phyloP scores from a whole-genome alignment of 805 yeast genomes.

The Kodamaea hsintzibuensis region DNA sequence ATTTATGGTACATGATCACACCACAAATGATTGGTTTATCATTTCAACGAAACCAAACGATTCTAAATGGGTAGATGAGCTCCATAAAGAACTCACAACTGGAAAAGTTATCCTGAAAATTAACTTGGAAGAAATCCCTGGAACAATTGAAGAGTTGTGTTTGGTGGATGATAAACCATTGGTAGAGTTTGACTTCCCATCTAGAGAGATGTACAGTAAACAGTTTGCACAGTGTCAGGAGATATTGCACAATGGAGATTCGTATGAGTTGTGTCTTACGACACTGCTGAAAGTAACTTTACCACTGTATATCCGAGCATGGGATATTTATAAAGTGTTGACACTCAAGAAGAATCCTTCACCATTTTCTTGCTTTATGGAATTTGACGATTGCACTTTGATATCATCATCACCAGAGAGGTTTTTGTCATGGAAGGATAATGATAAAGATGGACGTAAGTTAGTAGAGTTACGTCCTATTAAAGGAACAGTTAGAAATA shows the following conservation, averaged over 20 bases:
- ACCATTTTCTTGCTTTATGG: constrained; percentile 83
- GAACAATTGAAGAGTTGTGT: constrained; percentile 26
- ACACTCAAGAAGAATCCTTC: constrained; percentile 75
- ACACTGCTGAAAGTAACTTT: constrained; percentile 64
- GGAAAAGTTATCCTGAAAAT: constrained; percentile 12
- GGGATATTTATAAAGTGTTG: constrained; percentile 79
- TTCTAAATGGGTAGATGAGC: constrained; percentile 33
- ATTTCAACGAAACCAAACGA: constrained; percentile 47
- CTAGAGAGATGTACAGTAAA: constrained; percentile 49
- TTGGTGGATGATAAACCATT: constrained; percentile 24
- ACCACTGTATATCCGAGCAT: constrained; percentile 53
- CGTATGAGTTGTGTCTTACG: constrained; percentile 91
- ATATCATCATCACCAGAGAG: constrained; percentile 95
- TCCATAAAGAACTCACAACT: constrained; percentile 6
- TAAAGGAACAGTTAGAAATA: constrained; percentile 88
- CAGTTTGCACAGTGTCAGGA: constrained; percentile 67
- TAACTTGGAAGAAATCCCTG: constrained; percentile 23
- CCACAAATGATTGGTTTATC: constrained; percentile 46
- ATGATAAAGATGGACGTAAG: constrained; percentile 17
- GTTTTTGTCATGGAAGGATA: constrained; percentile 71
- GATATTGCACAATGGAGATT: constrained; percentile 74
- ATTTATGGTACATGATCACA: constrained; percentile 55
- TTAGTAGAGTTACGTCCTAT: constrained; percentile 87
- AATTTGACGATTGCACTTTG: constrained; percentile 62
- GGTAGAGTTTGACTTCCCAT: constrained; percentile 48